Base-by-base conservation (phyloP, 2,329 filamentous ascomycete species). In the Penicillium italicum region DNA sequence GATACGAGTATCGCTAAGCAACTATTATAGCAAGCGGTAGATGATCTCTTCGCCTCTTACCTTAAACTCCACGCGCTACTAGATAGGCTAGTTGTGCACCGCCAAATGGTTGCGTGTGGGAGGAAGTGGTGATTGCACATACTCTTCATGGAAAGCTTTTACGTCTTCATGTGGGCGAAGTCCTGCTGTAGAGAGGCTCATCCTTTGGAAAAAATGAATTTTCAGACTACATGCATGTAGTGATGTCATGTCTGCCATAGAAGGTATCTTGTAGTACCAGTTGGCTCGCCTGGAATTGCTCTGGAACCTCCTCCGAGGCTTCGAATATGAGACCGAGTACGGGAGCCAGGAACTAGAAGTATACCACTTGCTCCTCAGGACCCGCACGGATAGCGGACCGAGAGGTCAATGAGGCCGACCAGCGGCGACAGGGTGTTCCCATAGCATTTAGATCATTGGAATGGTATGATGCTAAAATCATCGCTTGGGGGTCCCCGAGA, bases 401-500 rank as follows among this genome's bases (percentile, higher is more conserved):
- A 20, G 24, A 33, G 28, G 28, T 10, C 14, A 22, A 47, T 7
- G 12, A 22, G 37, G 50, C 60, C 60, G 57, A 56, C 57, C 60
- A 58, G 59, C 62, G 60, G 59, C 55, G 37, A 43, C 6, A 31
- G 22, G 11, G 20, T n/a, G 33, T 50, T 37, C 34, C 42, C 33
- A 43, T n/a, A 26, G 5, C 18, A 40, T 40, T 11, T 28, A 14
- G 11, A 31, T 26, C n/a, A 22, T 34, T 6, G 5, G 20, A n/a
- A 31, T 45, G 11, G 24, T 41, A 11, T 37, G 33, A 34, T 37
- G 3, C 0, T n/a, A 24, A 11, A 7, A 41, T 62, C 53, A 66
- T 57, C 62, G 50, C 12, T 64, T 64, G 3, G 55, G 56, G 11
- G 52, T 56, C 12, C 46, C 57, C 11, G 56, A 52, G 31, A 61